Evolutionary conservation across 2,329 filamentous ascomycete genomes (phyloP).

Genomic region (Sporothrix euskadiensis): DNA sequence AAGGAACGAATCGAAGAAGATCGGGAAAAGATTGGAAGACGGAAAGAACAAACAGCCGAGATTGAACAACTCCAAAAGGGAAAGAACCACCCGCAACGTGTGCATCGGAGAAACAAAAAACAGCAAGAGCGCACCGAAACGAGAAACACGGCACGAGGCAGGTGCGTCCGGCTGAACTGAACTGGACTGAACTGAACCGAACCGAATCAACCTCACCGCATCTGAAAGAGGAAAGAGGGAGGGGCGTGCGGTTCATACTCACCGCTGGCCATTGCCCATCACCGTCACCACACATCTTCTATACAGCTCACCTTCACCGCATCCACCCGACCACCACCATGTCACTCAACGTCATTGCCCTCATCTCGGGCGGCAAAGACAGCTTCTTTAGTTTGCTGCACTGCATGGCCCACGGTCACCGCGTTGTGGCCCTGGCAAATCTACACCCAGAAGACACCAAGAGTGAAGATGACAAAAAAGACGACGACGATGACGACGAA

Average conservation of each 20-base stretch:
- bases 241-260: neutral
- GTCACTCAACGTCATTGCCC: constrained; percentile 74
- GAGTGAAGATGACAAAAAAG: constrained; percentile 31
- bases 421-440: constrained; percentile 85
- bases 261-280: neutral
- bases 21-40: neutral
- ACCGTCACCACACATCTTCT: neutral
- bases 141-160: neutral
- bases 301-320: neutral
- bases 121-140: neutral
- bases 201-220: neutral
- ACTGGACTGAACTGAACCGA: neutral
- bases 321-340: constrained; percentile 12
- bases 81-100: neutral
- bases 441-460: constrained; percentile 60
- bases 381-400: constrained; percentile 92
- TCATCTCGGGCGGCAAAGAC: constrained; percentile 96
- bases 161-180: neutral
- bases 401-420: constrained; percentile 82
- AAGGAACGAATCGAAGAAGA: neutral
- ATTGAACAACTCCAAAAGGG: neutral
- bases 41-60: neutral
- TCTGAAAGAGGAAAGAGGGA: neutral
- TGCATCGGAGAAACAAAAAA: constrained; percentile 5
- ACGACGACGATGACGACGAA: constrained; percentile 47